A percentile compares a stretch with the other conserved stretches of the same genome.
phyloP scores from a whole-genome alignment of 164 flowering plant genomes.

The Hamamelis virginiana region DNA sequence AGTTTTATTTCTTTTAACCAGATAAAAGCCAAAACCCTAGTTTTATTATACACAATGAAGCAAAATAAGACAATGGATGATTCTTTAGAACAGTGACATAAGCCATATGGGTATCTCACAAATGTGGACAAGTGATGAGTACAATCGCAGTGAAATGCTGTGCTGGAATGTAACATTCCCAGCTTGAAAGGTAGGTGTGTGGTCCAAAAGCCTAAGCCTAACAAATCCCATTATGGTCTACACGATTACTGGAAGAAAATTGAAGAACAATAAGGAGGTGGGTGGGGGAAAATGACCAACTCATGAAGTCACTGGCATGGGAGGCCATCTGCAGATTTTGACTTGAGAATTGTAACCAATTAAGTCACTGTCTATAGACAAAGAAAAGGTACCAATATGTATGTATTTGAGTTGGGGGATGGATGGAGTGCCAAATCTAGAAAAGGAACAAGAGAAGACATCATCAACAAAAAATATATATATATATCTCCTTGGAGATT shows the following conservation, averaged over 20 bases:
- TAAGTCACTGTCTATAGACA: neutral
- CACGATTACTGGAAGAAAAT: neutral
- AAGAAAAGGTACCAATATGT: conserved; percentile 1
- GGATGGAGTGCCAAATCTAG: neutral
- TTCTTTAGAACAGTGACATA: too few species aligned
- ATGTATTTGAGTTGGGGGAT: conserved; percentile 7
- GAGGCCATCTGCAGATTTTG: conserved; percentile 9
- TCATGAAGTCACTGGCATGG: conserved; percentile 8
- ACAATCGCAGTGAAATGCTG: too few species aligned
- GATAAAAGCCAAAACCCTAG: too few species aligned
- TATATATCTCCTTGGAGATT: too few species aligned
- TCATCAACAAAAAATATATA: too few species aligned
- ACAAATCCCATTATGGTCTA: neutral
- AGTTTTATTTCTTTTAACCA: too few species aligned
- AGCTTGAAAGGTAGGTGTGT: too few species aligned
- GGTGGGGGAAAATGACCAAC: neutral
- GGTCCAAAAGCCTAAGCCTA: neutral
- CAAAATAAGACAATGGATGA: too few species aligned
- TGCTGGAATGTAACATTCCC: too few species aligned
- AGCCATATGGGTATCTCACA: too few species aligned
- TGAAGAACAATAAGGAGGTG: neutral
- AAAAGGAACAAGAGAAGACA: neutral
- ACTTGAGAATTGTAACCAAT: neutral
- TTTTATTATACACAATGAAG: too few species aligned
- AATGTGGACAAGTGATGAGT: too few species aligned